phyloP scores from a whole-genome alignment of 2,329 filamentous ascomycete genomes.

The Talaromyces sp. region DNA sequence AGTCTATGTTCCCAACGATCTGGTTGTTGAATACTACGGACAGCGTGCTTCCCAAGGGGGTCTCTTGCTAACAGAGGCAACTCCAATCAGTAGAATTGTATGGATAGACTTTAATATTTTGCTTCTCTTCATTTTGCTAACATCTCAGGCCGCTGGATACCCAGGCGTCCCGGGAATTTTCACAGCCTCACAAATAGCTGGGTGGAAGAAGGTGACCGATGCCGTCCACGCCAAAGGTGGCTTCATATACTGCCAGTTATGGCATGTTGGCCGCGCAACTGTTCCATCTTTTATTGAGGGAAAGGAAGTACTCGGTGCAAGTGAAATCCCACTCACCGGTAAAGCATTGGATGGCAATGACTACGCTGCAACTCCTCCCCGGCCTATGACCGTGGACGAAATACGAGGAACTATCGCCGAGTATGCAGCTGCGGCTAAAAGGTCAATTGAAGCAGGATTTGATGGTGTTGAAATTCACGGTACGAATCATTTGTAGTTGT shows the following conservation, averaged over 20 bases:
- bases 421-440: constrained; percentile 43
- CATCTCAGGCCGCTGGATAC: constrained; percentile 43
- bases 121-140: constrained; percentile 32
- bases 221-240: constrained; percentile 58
- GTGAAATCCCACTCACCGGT: constrained; percentile 40
- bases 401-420: constrained; percentile 40
- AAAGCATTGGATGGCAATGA: constrained; percentile 38
- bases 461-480: constrained; percentile 50
- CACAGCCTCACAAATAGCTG: constrained; percentile 45
- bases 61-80: constrained; percentile 57
- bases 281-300: constrained; percentile 26
- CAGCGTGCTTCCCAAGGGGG: constrained; percentile 50
- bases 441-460: constrained; percentile 54
- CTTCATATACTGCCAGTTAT: constrained; percentile 60
- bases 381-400: constrained; percentile 34
- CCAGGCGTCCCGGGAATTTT: constrained; percentile 56
- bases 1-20: constrained; percentile 42
- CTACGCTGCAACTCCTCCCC: constrained; percentile 28
- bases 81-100: constrained; percentile 41
- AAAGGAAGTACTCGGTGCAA: constrained; percentile 35
- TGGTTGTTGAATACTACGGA: constrained; percentile 49
- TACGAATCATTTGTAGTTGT: constrained; percentile 21
- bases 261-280: constrained; percentile 55
- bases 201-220: constrained; percentile 57
- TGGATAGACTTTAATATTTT: constrained; percentile 17